Base-by-base conservation (phyloP, 1,139 yeast species). In the Sugiyamaella neomexicana region DNA sequence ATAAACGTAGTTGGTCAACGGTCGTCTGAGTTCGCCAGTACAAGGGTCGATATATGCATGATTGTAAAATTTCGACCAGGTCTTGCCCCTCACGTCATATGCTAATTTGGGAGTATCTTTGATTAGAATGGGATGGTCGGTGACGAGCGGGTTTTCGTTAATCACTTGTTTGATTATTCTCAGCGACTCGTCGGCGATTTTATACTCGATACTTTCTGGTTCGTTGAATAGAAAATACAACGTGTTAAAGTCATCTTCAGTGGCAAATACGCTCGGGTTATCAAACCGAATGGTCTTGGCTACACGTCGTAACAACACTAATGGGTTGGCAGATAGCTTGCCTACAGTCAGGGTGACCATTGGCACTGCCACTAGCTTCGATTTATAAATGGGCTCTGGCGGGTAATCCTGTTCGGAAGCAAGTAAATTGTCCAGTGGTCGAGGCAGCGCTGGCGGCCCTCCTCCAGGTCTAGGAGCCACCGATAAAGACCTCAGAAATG, bases 221-320 rank as follows among this genome's bases (percentile, higher is more conserved):
- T 84, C 87, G 57, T 80, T 80, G 68, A 89, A 88, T 34, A 88
- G 73, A 55, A 86, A 82, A 65, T 85, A 89, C 57, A 89, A 72
- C 27, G 90, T 77, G 9, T 90, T 81, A 67, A 80, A 89, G 66
- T 89, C 95, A 64, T 89, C 96, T 53, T 86, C 80, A 1, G 90
- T 85, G 50, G 83, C 80, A 64, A 85, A 88, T 4, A 82, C 70
- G 54, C 84, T 83, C 40, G 87, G 84, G 59, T 85, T 82, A 46
- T 86, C 88, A 68, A 88, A 87, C 31, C 80, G 78, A 44, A 89
- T 73, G 0, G 85, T 80, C 61, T 82, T 84, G 38, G 88, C 78
- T 1, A 85, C 81, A 61, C 86, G 82, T 55, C 83, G 73, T 48
- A 83, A 67, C 65, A 79, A 71, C 62, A 82, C 85, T 36, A 80